These are phyloP conservation scores for Amanita phalloides DNA, from an alignment of 768 basidiomycete species.

Conservation along the genomic window DNA sequence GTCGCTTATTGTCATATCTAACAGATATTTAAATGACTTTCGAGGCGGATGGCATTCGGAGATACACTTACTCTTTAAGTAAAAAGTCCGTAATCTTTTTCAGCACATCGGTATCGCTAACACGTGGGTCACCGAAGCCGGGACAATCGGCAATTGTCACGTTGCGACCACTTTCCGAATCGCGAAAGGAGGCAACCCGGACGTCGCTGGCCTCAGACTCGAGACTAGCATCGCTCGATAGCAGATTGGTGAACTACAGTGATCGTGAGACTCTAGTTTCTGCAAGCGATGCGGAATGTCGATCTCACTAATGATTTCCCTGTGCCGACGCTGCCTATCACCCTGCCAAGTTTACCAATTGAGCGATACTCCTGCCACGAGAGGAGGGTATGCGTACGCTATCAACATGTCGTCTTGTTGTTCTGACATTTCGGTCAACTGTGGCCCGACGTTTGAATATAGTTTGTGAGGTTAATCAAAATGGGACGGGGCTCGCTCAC, in stretches of 20 bases:
- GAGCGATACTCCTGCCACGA: background rate
- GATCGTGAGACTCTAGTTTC: background rate
- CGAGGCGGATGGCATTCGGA: background rate
- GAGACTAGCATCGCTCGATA: background rate
- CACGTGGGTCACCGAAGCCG: conserved; percentile 28
- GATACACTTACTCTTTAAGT: background rate
- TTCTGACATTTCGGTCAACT: background rate
- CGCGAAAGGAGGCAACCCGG: background rate
- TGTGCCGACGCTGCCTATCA: background rate
- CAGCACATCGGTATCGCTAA: conserved; percentile 8
- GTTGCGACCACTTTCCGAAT: background rate
- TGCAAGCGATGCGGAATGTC: background rate
- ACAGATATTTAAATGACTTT: no score
- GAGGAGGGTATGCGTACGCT: background rate
- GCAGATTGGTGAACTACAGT: background rate
- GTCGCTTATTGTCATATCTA: background rate
- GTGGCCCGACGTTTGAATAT: background rate
- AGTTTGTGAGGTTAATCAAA: no score
- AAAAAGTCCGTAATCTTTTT: conserved; percentile 17
- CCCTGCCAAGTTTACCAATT: background rate
- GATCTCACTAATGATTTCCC: background rate
- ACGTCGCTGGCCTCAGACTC: background rate
- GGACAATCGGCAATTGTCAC: conserved; percentile 31
- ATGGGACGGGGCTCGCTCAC: no score
- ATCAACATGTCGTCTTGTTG: background rate